Evolutionary conservation across 2,329 filamentous ascomycete genomes (phyloP).

Genomic region (Aspergillus ruber): DNA sequence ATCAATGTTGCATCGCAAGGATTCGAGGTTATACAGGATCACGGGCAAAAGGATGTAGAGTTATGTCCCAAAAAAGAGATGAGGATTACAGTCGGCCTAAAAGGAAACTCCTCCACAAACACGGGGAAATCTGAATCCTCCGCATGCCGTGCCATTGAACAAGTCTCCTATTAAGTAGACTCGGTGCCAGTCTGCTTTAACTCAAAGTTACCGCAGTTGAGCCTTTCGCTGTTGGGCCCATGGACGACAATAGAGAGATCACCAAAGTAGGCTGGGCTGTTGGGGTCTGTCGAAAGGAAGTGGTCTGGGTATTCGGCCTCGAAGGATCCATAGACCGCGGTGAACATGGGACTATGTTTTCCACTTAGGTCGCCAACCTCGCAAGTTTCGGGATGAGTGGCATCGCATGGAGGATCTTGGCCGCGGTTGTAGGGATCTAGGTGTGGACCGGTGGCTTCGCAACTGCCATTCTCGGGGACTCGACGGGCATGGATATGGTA

Average conservation of each 20-base stretch:
- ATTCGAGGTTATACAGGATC: background rate
- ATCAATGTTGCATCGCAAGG: background rate
- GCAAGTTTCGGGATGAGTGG: slow-evolving; percentile 54
- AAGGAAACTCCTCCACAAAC: background rate
- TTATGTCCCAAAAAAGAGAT: background rate
- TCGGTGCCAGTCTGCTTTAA: background rate
- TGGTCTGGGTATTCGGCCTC: slow-evolving; percentile 38
- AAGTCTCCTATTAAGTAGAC: background rate
- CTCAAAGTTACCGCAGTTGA: slow-evolving; percentile 53
- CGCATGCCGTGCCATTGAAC: background rate
- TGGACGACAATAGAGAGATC: slow-evolving; percentile 52
- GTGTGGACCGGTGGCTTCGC: slow-evolving; percentile 60
- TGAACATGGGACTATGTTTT: slow-evolving; percentile 60
- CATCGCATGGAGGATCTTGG: slow-evolving; percentile 57
- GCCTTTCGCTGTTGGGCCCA: slow-evolving; percentile 45
- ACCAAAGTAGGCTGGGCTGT: slow-evolving; percentile 45
- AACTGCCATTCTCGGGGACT: slow-evolving; percentile 63
- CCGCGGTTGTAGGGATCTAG: slow-evolving; percentile 64
- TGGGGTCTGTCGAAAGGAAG: slow-evolving; percentile 42
- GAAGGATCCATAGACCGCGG: slow-evolving; percentile 34
- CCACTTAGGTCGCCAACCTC: slow-evolving; percentile 71
- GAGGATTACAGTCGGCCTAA: background rate
- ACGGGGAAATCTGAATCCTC: background rate
- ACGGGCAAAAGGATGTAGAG: background rate
- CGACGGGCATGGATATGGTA: slow-evolving; percentile 67